phyloP scores from a whole-genome alignment of 1,284 basidiomycete species.

The Fomitopsis pinicola region DNA sequence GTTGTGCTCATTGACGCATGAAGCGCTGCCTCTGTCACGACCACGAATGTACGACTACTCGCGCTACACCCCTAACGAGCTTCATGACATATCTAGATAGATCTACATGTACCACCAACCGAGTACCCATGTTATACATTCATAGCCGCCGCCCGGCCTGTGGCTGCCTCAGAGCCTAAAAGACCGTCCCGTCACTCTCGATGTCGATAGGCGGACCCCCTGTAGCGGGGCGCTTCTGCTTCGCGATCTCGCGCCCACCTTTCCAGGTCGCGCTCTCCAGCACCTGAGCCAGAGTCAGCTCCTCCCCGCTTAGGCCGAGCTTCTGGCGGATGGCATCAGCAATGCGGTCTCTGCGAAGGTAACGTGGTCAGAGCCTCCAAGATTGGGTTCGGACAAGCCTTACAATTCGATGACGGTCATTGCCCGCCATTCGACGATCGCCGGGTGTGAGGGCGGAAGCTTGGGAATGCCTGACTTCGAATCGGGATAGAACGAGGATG shows the following conservation, averaged over 20 bases:
- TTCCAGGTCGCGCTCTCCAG: constrained; percentile 96
- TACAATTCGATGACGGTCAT: constrained; percentile 91
- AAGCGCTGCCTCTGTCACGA: too few species aligned
- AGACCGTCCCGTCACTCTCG: constrained; percentile 82
- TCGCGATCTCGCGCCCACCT: constrained; percentile 89
- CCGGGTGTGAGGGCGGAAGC: constrained; percentile 74
- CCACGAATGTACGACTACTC: too few species aligned
- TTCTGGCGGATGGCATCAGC: constrained; percentile 66
- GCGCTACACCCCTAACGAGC: neutral
- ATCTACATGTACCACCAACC: neutral
- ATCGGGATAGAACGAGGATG: constrained; percentile 38
- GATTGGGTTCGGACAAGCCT: constrained; percentile 1
- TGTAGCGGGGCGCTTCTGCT: constrained; percentile 64
- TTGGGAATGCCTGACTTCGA: constrained; percentile 52
- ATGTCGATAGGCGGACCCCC: constrained; percentile 88
- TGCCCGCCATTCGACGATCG: constrained; percentile 94
- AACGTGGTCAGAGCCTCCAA: neutral
- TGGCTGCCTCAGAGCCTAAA: constrained; percentile 34
- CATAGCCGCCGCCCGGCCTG: neutral
- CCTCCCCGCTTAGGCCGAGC: constrained; percentile 42
- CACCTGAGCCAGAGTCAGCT: constrained; percentile 79
- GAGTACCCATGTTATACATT: neutral
- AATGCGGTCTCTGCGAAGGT: constrained; percentile 70
- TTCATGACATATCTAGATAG: neutral
- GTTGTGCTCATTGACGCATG: too few species aligned